Percentiles rank a stretch among this genome's conserved stretches.
These are phyloP conservation scores for Metschnikowia cubensis DNA, from an alignment of 805 yeast species.

Conservation along the genomic window DNA sequence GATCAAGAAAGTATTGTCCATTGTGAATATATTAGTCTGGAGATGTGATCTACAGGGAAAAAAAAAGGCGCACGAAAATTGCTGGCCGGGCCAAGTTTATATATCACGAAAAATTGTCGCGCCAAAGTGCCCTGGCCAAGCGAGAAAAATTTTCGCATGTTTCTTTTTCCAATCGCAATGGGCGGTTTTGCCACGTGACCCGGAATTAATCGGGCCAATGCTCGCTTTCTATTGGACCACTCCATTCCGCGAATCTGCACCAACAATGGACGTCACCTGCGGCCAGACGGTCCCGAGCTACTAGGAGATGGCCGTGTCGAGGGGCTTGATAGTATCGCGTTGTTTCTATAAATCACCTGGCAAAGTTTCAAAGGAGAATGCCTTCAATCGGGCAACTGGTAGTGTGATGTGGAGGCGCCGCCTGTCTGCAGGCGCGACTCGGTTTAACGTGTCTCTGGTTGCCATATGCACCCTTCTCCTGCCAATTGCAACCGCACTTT, in stretches of 20 bases:
- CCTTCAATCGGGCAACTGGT: neutral
- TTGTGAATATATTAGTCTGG: conserved; percentile 12
- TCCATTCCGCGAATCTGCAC: conserved; percentile 2
- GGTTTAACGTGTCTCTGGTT: neutral
- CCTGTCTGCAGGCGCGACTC: neutral
- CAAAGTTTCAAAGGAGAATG: neutral
- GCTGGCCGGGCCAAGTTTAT: conserved; percentile 11
- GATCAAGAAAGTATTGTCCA: conserved; percentile 31
- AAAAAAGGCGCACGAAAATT: conserved; percentile 7
- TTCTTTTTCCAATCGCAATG: conserved; percentile 10
- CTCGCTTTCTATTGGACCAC: conserved; percentile 8
- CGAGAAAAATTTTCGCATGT: conserved; percentile 14
- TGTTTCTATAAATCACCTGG: neutral
- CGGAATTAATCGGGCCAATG: conserved; percentile 18
- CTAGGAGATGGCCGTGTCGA: neutral
- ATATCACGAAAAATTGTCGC: conserved; percentile 17
- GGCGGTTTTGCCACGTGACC: conserved; percentile 19
- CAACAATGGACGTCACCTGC: neutral
- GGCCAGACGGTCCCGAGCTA: neutral
- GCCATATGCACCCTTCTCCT: conserved; percentile 1
- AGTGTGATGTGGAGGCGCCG: neutral
- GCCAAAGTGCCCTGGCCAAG: conserved; percentile 7
- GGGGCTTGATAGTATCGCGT: neutral
- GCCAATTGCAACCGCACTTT: neutral
- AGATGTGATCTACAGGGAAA: conserved; percentile 13